Base-by-base conservation (phyloP, 2,329 filamentous ascomycete species). In the Rhynchosporium graminicola region DNA sequence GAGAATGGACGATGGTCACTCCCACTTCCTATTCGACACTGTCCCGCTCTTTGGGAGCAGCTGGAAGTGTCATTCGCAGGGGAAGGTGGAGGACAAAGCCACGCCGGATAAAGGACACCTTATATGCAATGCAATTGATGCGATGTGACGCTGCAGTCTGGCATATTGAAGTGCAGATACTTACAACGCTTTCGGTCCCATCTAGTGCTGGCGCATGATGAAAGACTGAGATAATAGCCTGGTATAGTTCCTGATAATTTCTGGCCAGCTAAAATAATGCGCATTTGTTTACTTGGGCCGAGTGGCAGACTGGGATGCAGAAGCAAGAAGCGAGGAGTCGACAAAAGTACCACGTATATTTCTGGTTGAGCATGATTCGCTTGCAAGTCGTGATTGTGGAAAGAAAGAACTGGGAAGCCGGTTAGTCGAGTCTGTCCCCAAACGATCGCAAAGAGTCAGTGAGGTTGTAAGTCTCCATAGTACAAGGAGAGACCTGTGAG, bases 31-130 rank as follows among this genome's bases (percentile, higher is more conserved):
- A 52, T 40, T 33, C 50, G 33, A 52, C 20, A n/a, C 31, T 52
- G n/a, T 52, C 50, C 36, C 51, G 33, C 51, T 9, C 20, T 33
- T 9, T 20, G 36, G 50, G 51, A 54, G 51, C 33, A 28, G 13
- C 33, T 54, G 51, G 36, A 20, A 4, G 33, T 42, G 36, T 29
- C 33, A 52, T 38, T 52, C 31, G 31, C 36, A 51, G 50, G 38
- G 13, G 50, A 10, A 54, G 51, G 51, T 29, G 51, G 51, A 42
- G 51, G 36, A n/a, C 13, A n/a, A 40, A 54, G 51, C 51, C 33
- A 29, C 26, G 20, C 51, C 36, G 51, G 51, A 54, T 54, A 54
- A 54, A 54, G 28, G 36, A 40, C 50, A 42, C n/a, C 36, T 38
- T 20, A 40, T 13, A 33, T 31, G 10, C 29, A 48, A 33, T 29